Evolutionary conservation across 768 basidiomycete genomes (phyloP).

Genomic region (Russula abietina): DNA sequence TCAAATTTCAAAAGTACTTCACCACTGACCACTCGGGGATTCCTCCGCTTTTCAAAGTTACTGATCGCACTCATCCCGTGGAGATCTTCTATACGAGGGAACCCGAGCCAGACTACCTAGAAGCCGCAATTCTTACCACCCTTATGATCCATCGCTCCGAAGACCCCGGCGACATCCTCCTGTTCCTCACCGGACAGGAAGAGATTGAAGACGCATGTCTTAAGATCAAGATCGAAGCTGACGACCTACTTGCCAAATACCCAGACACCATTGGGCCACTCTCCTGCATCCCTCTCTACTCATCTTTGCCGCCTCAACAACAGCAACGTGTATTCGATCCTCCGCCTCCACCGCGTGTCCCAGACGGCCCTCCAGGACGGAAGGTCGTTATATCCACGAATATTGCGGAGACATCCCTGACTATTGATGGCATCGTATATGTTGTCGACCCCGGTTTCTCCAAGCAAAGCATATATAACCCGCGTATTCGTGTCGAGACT

Average conservation of each 20-base stretch:
- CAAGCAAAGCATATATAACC: conserved; percentile 98
- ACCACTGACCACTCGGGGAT: conserved; percentile 33
- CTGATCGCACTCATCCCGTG: conserved; percentile 90
- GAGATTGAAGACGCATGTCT: conserved; percentile 96
- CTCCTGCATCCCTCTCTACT: conserved; percentile 89
- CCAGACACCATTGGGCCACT: conserved; percentile 78
- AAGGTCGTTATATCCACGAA: conserved; percentile 96
- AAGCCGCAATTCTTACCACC: conserved; percentile 92
- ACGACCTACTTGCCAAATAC: conserved; percentile 68
- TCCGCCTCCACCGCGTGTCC: conserved; percentile 54
- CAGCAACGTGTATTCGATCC: conserved; percentile 97
- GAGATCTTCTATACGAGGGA: conserved; percentile 92
- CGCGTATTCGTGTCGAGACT: conserved; percentile 91
- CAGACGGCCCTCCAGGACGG: conserved; percentile 75
- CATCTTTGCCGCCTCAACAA: conserved; percentile 87
- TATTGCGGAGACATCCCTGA: conserved; percentile 95
- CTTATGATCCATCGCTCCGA: conserved; percentile 97
- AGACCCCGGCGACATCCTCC: conserved; percentile 82
- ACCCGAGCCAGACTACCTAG: conserved; percentile 92
- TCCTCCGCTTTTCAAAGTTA: conserved; percentile 83
- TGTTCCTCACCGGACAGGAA: conserved; percentile 97
- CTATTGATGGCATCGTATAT: conserved; percentile 98
- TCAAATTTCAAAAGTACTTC: conserved; percentile 97
- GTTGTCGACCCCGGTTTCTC: conserved; percentile 97
- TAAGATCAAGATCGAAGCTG: conserved; percentile 88